Percentiles rank a stretch among this genome's conserved stretches.
Evolutionary conservation across 768 basidiomycete genomes (phyloP).

Genomic region (Kwoniella mangroviensis): DNA sequence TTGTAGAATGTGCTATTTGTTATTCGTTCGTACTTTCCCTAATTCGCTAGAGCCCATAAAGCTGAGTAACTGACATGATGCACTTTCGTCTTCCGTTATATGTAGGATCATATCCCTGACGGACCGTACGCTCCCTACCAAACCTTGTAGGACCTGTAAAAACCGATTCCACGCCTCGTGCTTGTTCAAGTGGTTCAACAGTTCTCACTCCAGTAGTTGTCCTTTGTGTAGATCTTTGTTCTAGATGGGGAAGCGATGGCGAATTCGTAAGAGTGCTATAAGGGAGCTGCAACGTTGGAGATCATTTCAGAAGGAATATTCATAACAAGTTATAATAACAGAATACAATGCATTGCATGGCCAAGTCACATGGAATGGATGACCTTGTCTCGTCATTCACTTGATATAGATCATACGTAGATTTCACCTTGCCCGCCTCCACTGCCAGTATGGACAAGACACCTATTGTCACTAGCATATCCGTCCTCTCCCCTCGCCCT

Average conservation of each 20-base stretch:
- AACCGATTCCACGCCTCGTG: slow-evolving; percentile 92
- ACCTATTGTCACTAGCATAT: too few species aligned
- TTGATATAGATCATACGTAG: background rate
- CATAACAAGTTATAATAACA: background rate
- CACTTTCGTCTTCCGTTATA: background rate
- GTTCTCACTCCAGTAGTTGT: slow-evolving; percentile 78
- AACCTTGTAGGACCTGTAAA: slow-evolving; percentile 91
- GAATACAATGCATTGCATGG: slow-evolving; percentile 2
- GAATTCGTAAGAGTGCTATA: too few species aligned
- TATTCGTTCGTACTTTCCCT: slow-evolving; percentile 43
- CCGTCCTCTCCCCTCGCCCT: too few species aligned
- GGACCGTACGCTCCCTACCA: slow-evolving; percentile 84
- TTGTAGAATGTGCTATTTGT: slow-evolving; percentile 91
- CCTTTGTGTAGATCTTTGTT: slow-evolving; percentile 77
- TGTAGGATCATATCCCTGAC: slow-evolving; percentile 86
- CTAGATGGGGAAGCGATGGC: slow-evolving; percentile 21
- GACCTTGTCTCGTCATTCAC: background rate
- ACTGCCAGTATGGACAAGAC: too few species aligned
- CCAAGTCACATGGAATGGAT: background rate
- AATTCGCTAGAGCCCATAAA: too few species aligned
- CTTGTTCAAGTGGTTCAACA: slow-evolving; percentile 71
- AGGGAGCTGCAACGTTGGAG: background rate
- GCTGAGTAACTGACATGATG: too few species aligned
- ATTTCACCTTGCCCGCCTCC: background rate
- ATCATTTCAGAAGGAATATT: background rate